Evolutionary conservation across 257 asterid genomes (phyloP).

Genomic region (Forsythia viridissima): DNA sequence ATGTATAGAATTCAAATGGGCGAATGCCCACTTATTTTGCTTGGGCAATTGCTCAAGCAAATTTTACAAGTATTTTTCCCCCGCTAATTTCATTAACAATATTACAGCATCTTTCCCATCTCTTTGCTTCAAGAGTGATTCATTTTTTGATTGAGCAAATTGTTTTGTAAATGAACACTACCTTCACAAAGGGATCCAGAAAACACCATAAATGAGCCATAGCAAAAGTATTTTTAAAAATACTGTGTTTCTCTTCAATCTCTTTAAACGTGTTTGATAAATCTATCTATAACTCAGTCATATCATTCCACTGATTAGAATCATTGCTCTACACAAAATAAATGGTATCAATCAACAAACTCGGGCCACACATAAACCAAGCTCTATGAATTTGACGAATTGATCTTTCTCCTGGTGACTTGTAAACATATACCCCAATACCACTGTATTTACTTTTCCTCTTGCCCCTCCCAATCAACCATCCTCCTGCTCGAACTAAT

Average conservation of each 20-base stretch:
- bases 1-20: too few species aligned
- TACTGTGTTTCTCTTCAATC: constrained; percentile 58
- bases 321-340: constrained; percentile 43
- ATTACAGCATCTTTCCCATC: too few species aligned
- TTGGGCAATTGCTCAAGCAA: too few species aligned
- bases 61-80: too few species aligned
- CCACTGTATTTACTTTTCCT: constrained; percentile 72
- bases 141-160: constrained; percentile 79
- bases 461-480: constrained; percentile 95
- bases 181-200: constrained; percentile 91
- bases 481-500: constrained; percentile 81
- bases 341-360: constrained; percentile 51
- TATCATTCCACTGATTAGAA: constrained; percentile 64
- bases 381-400: constrained; percentile 89
- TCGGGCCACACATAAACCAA: constrained; percentile 81
- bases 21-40: too few species aligned
- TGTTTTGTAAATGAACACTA: constrained; percentile 78
- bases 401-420: constrained; percentile 89
- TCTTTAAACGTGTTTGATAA: constrained; percentile 55
- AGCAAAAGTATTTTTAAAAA: constrained; percentile 51
- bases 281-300: constrained; percentile 69
- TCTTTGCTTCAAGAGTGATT: constrained; percentile 60
- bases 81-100: too few species aligned
- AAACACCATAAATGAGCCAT: constrained; percentile 85
- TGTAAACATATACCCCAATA: constrained; percentile 89